These are phyloP conservation scores for Geranium rotundifolium DNA, from an alignment of 345 rosid species.

Conservation along the genomic window DNA sequence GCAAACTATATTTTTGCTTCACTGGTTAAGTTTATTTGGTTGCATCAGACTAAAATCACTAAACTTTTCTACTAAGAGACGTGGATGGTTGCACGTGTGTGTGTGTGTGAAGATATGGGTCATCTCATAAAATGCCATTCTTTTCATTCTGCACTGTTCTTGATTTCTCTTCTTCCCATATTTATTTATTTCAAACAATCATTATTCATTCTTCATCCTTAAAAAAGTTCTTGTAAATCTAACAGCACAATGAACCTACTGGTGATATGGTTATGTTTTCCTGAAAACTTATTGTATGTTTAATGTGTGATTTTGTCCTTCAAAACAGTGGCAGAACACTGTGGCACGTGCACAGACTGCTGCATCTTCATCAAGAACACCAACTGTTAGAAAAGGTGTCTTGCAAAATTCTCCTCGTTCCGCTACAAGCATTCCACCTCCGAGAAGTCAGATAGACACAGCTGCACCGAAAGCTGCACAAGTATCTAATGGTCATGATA, in stretches of 20 bases:
- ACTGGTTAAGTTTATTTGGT: too few relatives aligned
- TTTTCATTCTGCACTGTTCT: too few relatives aligned
- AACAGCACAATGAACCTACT: background rate
- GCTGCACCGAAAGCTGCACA: constrained; percentile 34
- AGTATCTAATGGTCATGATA: constrained; percentile 55
- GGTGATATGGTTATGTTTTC: background rate
- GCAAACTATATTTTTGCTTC: background rate
- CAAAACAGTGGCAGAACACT: constrained; percentile 41
- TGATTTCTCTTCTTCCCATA: too few relatives aligned
- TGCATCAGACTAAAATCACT: too few relatives aligned
- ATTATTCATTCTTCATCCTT: background rate
- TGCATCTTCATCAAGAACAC: constrained; percentile 38
- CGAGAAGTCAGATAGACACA: constrained; percentile 29
- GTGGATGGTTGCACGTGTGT: background rate
- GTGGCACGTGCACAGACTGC: constrained; percentile 29
- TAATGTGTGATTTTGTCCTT: constrained; percentile 3
- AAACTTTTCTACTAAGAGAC: too few relatives aligned
- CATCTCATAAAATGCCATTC: background rate
- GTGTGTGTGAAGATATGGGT: background rate
- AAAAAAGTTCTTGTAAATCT: background rate
- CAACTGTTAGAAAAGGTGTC: constrained; percentile 27
- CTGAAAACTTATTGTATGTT: background rate
- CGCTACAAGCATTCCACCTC: constrained; percentile 20
- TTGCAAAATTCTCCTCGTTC: constrained; percentile 26
- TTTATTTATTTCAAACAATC: background rate